A percentile compares a stretch with the other conserved stretches of the same genome.
Conservation (phyloP, 495 filamentous ascomycete species). For the Talaromyces proteolyticus region DNA sequence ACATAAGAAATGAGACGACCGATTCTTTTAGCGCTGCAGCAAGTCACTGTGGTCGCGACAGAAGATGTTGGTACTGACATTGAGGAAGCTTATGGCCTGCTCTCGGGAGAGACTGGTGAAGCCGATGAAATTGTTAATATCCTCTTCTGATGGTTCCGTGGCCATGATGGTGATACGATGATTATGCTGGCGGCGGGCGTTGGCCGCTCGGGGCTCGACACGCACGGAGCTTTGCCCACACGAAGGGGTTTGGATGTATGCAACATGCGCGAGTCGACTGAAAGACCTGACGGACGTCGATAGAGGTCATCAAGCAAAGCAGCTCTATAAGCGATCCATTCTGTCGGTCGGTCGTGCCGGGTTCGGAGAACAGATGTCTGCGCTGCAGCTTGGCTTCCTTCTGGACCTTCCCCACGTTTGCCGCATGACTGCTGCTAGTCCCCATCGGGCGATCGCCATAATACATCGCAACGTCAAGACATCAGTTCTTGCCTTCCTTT, state of each 20-base stretch:
- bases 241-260: neutral
- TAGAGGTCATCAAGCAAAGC: neutral
- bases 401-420: no score
- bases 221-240: neutral
- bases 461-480: no score
- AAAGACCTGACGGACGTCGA: neutral
- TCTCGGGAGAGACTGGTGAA: constrained; percentile 39
- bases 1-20: neutral
- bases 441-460: no score
- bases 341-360: no score
- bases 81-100: constrained; percentile 41
- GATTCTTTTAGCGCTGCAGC: no score
- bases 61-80: constrained; percentile 18
- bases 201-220: neutral
- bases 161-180: constrained; percentile 36
- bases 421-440: no score
- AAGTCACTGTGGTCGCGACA: constrained; percentile 3
- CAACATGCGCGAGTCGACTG: neutral
- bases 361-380: no score
- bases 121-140: constrained; percentile 39
- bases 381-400: no score
- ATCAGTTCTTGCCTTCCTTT: no score
- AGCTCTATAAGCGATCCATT: neutral
- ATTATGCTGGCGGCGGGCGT: constrained; percentile 20
- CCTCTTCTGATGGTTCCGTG: constrained; percentile 38